These are phyloP conservation scores for Aquilaria malaccensis DNA, from an alignment of 345 rosid genomes.

Conservation along the genomic window DNA sequence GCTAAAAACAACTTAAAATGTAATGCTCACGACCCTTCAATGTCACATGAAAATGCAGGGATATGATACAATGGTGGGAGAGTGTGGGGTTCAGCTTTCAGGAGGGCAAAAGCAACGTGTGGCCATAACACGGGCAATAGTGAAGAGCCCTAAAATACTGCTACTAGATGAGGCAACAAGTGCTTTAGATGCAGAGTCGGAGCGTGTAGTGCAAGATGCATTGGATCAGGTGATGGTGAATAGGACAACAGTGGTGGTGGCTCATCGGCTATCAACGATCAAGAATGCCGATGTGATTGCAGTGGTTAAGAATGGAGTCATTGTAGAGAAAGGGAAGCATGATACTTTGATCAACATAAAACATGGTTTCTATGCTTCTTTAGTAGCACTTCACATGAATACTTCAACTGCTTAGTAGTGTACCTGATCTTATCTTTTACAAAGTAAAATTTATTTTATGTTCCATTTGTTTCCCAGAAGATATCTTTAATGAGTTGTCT, in stretches of 20 bases:
- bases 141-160: constrained; percentile 56
- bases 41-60: constrained; percentile 30
- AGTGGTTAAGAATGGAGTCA: constrained; percentile 49
- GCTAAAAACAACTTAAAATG: too few species aligned
- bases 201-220: constrained; percentile 66
- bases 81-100: constrained; percentile 61
- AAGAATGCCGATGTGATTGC: constrained; percentile 56
- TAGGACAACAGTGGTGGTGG: constrained; percentile 56
- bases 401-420: constrained; percentile 10
- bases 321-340: constrained; percentile 65
- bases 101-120: constrained; percentile 81
- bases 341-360: constrained; percentile 36
- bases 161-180: constrained; percentile 75
- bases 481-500: too few species aligned
- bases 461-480: too few species aligned
- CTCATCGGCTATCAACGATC: constrained; percentile 61
- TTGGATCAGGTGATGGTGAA: constrained; percentile 48
- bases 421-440: too few species aligned
- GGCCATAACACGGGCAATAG: constrained; percentile 71
- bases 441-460: too few species aligned
- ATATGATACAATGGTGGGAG: constrained; percentile 61
- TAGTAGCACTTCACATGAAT: constrained; percentile 46
- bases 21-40: too few species aligned
- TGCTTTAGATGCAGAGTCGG: constrained; percentile 68
- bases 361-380: constrained; percentile 53